Conservation (phyloP, 805 yeast genomes). For the Schizosaccharomyces octosporus region DNA sequence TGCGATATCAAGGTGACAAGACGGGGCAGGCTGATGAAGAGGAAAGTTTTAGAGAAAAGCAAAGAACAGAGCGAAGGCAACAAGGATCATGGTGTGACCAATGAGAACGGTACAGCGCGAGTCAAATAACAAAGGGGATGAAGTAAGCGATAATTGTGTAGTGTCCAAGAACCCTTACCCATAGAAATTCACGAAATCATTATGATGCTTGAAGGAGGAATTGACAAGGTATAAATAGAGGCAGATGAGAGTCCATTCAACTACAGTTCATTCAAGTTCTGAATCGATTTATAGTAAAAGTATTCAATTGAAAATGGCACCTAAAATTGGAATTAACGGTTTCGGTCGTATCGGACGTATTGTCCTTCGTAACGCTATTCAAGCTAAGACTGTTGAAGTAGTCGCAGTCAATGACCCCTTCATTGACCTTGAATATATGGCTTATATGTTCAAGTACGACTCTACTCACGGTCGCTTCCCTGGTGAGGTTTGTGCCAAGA, state of each 20-base stretch:
- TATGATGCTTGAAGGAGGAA: not conserved
- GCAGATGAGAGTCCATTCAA: not conserved
- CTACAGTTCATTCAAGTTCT: not conserved
- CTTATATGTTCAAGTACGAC: constrained; percentile 88
- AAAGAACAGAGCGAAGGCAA: too few relatives aligned
- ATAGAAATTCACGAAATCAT: not conserved
- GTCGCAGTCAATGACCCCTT: constrained; percentile 83
- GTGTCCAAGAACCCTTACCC: not conserved
- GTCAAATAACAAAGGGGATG: too few relatives aligned
- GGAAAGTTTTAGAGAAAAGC: too few relatives aligned
- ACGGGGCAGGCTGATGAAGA: too few relatives aligned
- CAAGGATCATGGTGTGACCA: too few relatives aligned
- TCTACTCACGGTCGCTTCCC: constrained; percentile 71
- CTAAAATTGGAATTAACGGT: constrained; percentile 74
- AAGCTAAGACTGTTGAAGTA: constrained; percentile 50
- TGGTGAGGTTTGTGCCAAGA: constrained; percentile 36
- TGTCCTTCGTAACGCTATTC: constrained; percentile 56
- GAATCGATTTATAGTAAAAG: not conserved
- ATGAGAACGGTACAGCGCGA: too few relatives aligned
- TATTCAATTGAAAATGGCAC: constrained; percentile 8
- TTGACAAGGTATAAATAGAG: not conserved
- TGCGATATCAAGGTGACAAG: too few relatives aligned
- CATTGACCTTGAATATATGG: constrained; percentile 72
- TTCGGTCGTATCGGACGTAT: constrained; percentile 88
- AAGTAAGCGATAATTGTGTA: too few relatives aligned